Percentiles rank a stretch among this genome's conserved stretches.
These are phyloP conservation scores for Atkinsonella texensis DNA, from an alignment of 2,329 filamentous ascomycete genomes.

Conservation along the genomic window DNA sequence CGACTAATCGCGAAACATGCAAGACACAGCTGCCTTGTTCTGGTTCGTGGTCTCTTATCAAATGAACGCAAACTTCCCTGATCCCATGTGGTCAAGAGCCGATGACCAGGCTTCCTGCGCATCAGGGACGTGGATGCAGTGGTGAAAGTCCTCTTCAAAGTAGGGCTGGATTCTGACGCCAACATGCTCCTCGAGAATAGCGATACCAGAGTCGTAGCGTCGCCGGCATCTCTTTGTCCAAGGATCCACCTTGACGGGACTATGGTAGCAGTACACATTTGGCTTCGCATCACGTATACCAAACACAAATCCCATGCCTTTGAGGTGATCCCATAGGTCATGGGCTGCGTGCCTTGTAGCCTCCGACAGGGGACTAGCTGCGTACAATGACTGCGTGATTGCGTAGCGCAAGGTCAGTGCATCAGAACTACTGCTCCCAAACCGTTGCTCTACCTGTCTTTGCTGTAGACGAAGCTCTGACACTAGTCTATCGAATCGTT, in stretches of 20 bases:
- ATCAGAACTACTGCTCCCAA: constrained; percentile 22
- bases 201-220: constrained; percentile 25
- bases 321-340: constrained; percentile 26
- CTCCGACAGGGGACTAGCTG: constrained; percentile 21
- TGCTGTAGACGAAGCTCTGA: constrained; percentile 24
- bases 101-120: constrained; percentile 25
- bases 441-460: constrained; percentile 23
- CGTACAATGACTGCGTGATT: constrained; percentile 27
- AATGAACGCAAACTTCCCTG: constrained; percentile 21
- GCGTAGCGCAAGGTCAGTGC: constrained; percentile 28
- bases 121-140: constrained; percentile 25
- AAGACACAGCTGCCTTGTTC: neutral
- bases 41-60: constrained; percentile 12
- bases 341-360: constrained; percentile 23
- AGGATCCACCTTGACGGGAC: constrained; percentile 30
- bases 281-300: constrained; percentile 24
- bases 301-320: constrained; percentile 23
- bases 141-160: constrained; percentile 33
- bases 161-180: constrained; percentile 27
- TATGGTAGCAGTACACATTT: constrained; percentile 31
- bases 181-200: constrained; percentile 26
- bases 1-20: neutral
- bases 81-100: constrained; percentile 18
- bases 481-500: constrained; percentile 25
- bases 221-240: constrained; percentile 31